Percentiles rank a stretch among this genome's conserved stretches.
phyloP scores from a whole-genome alignment of 2,329 filamentous ascomycete species.

The Hymenoscyphus repandus region DNA sequence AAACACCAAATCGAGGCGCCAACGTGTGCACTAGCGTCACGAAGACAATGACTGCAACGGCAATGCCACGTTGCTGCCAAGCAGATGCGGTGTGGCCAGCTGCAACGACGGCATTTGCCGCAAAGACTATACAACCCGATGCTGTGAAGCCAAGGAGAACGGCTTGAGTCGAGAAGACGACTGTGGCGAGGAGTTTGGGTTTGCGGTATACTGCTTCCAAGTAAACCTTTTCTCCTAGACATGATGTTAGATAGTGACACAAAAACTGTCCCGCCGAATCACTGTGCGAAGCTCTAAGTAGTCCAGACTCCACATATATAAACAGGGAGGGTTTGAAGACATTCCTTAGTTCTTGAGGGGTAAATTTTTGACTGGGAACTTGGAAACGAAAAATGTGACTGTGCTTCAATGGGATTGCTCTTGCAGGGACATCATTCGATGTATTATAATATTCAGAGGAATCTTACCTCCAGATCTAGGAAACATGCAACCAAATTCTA shows the following conservation, averaged over 20 bases:
- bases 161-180: conserved; percentile 45
- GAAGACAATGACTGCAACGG: conserved; percentile 39
- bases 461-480: too few relatives aligned
- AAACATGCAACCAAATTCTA: too few relatives aligned
- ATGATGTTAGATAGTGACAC: background rate
- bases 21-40: conserved; percentile 43
- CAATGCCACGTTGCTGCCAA: conserved; percentile 44
- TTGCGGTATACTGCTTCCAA: conserved; percentile 45
- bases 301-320: too few relatives aligned
- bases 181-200: conserved; percentile 46
- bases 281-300: too few relatives aligned
- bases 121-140: conserved; percentile 59
- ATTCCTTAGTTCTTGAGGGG: too few relatives aligned
- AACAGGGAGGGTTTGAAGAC: too few relatives aligned
- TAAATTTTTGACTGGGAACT: too few relatives aligned
- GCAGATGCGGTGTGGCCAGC: conserved; percentile 40
- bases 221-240: conserved; percentile 44
- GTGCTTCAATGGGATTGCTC: too few relatives aligned
- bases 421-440: too few relatives aligned
- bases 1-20: conserved; percentile 40
- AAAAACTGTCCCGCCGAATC: too few relatives aligned
- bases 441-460: too few relatives aligned
- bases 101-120: conserved; percentile 44
- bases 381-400: too few relatives aligned
- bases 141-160: conserved; percentile 49